A percentile compares a stretch with the other conserved stretches of the same genome.
These are phyloP conservation scores for Candida neerlandica DNA, from an alignment of 1,139 yeast genomes.

Conservation along the genomic window DNA sequence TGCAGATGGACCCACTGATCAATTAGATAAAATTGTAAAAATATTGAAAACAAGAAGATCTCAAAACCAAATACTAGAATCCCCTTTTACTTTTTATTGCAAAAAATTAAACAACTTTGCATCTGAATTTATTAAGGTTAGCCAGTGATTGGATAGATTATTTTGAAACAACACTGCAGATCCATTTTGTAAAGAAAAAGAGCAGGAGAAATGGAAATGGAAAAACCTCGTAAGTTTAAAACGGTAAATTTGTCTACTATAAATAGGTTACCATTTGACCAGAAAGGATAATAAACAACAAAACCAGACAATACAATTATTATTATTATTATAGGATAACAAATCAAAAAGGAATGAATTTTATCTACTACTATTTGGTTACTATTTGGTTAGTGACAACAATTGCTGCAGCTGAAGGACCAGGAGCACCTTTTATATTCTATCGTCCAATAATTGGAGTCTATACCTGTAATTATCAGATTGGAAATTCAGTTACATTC, in stretches of 20 bases:
- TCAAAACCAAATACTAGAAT: background rate
- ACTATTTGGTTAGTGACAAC: background rate
- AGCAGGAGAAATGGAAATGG: too few species aligned
- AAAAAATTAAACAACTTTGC: background rate
- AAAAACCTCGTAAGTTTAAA: too few species aligned
- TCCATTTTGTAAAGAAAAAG: background rate
- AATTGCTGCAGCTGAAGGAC: conserved; percentile 1
- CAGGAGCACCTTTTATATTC: conserved; percentile 14
- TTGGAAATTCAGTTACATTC: too few species aligned
- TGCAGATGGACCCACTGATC: background rate
- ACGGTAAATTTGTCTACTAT: background rate
- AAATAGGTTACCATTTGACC: background rate
- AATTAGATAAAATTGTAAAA: background rate
- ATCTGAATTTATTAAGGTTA: background rate
- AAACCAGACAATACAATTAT: background rate
- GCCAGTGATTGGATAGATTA: background rate
- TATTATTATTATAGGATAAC: background rate
- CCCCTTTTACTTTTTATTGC: too few species aligned
- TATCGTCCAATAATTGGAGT: conserved; percentile 14
- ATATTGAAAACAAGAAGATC: background rate
- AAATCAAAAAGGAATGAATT: background rate
- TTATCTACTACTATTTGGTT: background rate
- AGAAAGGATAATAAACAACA: background rate
- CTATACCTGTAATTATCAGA: conserved; percentile 14
- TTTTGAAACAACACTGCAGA: background rate